Base-by-base conservation (phyloP, 257 asterid genomes). In the Penstemon newberryi region DNA sequence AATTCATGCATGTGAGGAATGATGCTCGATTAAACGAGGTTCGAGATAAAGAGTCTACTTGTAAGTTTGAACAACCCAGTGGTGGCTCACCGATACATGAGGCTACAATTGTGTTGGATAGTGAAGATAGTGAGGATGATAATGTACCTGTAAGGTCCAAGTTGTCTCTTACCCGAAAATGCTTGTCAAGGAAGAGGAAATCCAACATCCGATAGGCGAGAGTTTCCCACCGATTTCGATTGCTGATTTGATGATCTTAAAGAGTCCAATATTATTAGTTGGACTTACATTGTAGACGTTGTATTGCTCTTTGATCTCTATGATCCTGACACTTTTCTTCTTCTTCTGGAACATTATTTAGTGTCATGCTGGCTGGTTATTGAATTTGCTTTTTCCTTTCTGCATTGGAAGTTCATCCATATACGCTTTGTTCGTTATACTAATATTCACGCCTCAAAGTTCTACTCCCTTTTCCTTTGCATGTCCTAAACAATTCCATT, bases 41-140 rank as follows among this genome's bases (percentile, higher is more conserved):
- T 41, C 55, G 25, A 39, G 65, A 63, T 47, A 72, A 44, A 67
- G 57, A 66, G 49, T 54, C 70, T 38, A 51, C 40, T 40, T 73
- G 36, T 13, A 70, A 64, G 65, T 60, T 77, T 25, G 57, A 75
- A 54, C 54, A 67, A 55, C 64, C 55, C 61, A 67, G 69, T 60
- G 74, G 59, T 61, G 78, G 56, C 36, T 45, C 67, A 54, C 75
- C 70, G 49, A 43, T 60, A 69, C 38, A 69, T 37, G 90, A 88
- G 60, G 51, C 71, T 15, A 72, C 83, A 71, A 80, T 90, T 52
- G 97, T 88, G 72, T 71, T 88, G 83, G 96, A 88, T 50, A 90
- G 96, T 60, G 96, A 90, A 72, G 95, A 85, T n/a, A 85, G 91
- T 66, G 96, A 81, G 46, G 94, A 80, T 49, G 94, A 84, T 54